Evolutionary conservation across 2,329 filamentous ascomycete genomes (phyloP).

Genomic region (Fusarium sterilihyphosum): DNA sequence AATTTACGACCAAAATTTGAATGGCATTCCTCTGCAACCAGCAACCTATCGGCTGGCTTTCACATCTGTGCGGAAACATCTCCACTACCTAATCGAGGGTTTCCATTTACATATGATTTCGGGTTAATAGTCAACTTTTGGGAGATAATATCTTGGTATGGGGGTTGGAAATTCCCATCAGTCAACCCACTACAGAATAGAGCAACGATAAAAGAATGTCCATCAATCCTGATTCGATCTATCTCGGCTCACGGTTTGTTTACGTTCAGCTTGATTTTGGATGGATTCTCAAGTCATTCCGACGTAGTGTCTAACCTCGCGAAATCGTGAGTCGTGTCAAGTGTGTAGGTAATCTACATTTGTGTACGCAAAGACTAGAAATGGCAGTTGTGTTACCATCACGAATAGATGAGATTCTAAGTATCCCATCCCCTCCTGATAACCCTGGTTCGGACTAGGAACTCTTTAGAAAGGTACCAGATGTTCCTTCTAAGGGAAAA

Average conservation of each 20-base stretch:
- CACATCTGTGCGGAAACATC: not conserved
- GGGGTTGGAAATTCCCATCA: not conserved
- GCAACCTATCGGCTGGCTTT: not conserved
- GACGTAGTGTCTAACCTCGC: not conserved
- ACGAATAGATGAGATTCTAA: not conserved
- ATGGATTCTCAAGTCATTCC: not conserved
- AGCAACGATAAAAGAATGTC: not conserved
- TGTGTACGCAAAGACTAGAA: not conserved
- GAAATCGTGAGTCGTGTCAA: not conserved
- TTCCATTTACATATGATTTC: not conserved
- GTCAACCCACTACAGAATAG: not conserved
- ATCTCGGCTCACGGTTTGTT: not conserved
- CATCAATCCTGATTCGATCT: not conserved
- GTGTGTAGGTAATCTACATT: not conserved
- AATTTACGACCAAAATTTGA: constrained; percentile 36
- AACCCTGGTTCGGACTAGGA: not conserved
- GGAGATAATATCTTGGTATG: not conserved
- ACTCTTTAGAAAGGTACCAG: not conserved
- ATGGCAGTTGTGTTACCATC: not conserved
- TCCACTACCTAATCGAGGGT: constrained; percentile 2
- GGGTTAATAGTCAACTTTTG: not conserved
- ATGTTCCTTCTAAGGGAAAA: not conserved
- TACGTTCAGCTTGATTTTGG: not conserved
- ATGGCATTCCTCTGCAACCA: constrained; percentile 18
- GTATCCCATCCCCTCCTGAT: not conserved